Evolutionary conservation across 78 protist species (phyloP).

Genomic region (Guillardia theta): DNA sequence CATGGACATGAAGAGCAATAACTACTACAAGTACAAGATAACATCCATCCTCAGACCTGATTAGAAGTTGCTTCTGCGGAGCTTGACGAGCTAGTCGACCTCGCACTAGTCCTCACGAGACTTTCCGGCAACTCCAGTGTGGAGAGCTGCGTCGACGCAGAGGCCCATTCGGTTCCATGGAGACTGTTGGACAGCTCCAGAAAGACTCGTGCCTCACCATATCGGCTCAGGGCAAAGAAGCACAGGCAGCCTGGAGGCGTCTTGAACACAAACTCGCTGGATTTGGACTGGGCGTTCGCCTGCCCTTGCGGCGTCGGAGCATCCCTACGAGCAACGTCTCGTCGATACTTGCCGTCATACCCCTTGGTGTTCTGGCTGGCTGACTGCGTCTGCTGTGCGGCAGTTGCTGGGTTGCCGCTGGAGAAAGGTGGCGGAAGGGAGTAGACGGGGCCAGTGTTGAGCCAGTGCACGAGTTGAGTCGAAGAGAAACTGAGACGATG

Average conservation of each 20-base stretch:
- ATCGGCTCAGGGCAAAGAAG: not conserved
- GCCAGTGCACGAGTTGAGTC: not conserved
- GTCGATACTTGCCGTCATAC: not conserved
- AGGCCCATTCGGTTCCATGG: not conserved
- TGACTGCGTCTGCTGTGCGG: not conserved
- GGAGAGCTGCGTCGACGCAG: conserved; percentile 15
- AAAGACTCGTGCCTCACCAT: conserved; percentile 29
- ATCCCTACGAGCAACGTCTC: too few relatives aligned
- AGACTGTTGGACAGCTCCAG: not conserved
- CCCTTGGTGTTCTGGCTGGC: not conserved
- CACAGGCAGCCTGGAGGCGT: not conserved
- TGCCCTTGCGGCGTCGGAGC: not conserved
- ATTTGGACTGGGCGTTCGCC: not conserved
- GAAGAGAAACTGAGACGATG: not conserved
- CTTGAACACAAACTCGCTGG: not conserved
- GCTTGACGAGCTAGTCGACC: too few relatives aligned
- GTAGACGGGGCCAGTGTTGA: not conserved
- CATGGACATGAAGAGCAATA: too few relatives aligned
- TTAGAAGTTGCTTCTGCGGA: too few relatives aligned
- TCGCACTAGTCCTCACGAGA: too few relatives aligned
- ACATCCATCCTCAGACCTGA: too few relatives aligned
- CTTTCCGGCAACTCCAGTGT: conserved; percentile 14
- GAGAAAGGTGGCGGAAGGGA: not conserved
- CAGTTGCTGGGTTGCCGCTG: not conserved
- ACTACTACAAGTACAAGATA: too few relatives aligned